Evolutionary conservation across 306 rosid genomes (phyloP), one percentile per base, ranked within the genome.

Genomic region (Cucumis cinereus): DNA sequence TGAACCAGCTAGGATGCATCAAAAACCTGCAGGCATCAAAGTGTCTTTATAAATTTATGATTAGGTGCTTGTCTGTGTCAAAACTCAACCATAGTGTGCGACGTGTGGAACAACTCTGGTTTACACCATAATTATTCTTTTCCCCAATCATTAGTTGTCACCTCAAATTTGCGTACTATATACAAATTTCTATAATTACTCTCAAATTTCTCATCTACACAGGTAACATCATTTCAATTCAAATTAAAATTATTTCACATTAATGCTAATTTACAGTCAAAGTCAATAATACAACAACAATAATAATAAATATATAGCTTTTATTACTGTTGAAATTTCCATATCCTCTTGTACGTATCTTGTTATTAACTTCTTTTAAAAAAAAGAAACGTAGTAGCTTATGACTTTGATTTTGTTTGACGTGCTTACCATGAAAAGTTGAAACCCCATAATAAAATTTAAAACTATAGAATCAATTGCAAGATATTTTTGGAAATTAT

Each of bases 91-190:
- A 7, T 22, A 8, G 56, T 23, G 75, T 43, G 75, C 36, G 9
- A 45, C 75, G 75, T 69, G 55, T 13, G 56, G 14, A 22, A 41
- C 12, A 22, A 23, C 13, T 69, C 4, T 69, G 22, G 40, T 69
- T 69, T 69, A 45, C 38, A 69, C 33, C 33, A 43, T 23, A 69
- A 22, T 45, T 67, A 67, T 67, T 67, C 73, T 67, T 67, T 64
- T 41, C 33, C 54, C 73, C 73, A 41, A 67, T 67, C 73, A 67
- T 67, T 67, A 67, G 53, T 17, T 41, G 73, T 41, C 54, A 10
- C 20, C 33, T 67, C 54, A 41, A 41, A 54, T 40, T 38, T n/a
- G 10, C 30, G 4, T 20, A 67, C 33, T 67, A 43, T n/a, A 64
- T 20, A 67, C 1, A 11, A 67, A 41, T 5, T 50, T 8, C 55